Conservation (phyloP, 352 stramenopile species). For the Pythium oligandrum region DNA sequence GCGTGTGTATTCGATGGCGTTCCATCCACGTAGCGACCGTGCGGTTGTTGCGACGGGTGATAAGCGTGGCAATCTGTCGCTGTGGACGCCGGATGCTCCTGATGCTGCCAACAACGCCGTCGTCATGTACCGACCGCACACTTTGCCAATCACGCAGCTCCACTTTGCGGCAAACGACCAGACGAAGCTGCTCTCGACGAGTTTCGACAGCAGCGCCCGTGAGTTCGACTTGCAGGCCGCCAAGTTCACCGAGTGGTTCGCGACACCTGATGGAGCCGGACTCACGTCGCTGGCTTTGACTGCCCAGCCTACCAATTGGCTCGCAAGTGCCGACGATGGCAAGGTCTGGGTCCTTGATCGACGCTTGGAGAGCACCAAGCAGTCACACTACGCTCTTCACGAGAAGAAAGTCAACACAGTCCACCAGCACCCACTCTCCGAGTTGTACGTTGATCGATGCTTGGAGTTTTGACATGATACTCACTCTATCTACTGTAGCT, state of each 20-base stretch:
- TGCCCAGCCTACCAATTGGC: constrained; percentile 17
- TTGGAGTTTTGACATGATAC: too few relatives aligned
- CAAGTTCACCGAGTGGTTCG: constrained; percentile 53
- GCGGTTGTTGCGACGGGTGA: constrained; percentile 66
- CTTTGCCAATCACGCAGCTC: constrained; percentile 54
- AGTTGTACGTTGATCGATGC: constrained; percentile 41
- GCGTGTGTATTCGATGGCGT: constrained; percentile 73
- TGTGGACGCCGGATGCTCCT: constrained; percentile 43
- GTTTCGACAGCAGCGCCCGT: constrained; percentile 64
- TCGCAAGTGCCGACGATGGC: constrained; percentile 65
- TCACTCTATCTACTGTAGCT: constrained; percentile 22
- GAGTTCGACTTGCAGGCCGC: constrained; percentile 64
- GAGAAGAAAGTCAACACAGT: constrained; percentile 88
- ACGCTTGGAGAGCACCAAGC: constrained; percentile 23
- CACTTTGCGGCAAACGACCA: constrained; percentile 42
- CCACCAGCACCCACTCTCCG: constrained; percentile 49
- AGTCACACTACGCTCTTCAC: constrained; percentile 44
- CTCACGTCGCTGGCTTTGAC: constrained; percentile 52
- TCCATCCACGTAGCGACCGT: constrained; percentile 60
- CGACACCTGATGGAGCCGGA: constrained; percentile 29
- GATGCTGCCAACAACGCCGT: constrained; percentile 28
- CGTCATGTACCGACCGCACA: constrained; percentile 65
- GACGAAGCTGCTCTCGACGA: constrained; percentile 58
- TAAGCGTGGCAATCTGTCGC: constrained; percentile 65
- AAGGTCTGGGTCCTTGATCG: constrained; percentile 49